Conservation (phyloP, 805 yeast genomes). For the Yarrowia bubula region DNA sequence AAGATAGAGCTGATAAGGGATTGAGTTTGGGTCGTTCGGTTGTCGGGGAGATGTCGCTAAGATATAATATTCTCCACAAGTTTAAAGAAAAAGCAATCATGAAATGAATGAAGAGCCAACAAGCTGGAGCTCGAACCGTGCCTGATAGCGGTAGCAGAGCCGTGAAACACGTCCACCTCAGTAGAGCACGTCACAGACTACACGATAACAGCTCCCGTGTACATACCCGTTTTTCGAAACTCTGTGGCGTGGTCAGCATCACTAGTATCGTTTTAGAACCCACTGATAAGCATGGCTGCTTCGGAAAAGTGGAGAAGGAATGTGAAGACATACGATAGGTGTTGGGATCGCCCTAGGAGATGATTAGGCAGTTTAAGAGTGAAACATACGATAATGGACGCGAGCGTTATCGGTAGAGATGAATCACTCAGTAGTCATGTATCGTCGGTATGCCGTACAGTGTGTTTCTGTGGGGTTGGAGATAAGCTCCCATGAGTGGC, state of each 20-base stretch:
- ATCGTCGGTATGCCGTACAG: no score
- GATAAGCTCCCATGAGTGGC: neutral
- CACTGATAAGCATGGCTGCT: constrained; percentile 16
- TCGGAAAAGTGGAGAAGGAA: neutral
- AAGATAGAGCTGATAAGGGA: constrained; percentile 2
- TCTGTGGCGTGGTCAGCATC: neutral
- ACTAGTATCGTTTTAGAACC: neutral
- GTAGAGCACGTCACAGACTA: no score
- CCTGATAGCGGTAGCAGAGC: no score
- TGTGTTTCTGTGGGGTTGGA: no score
- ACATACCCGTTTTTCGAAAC: neutral
- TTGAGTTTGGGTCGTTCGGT: neutral
- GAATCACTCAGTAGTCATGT: no score
- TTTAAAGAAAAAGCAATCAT: no score
- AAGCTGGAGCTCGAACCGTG: no score
- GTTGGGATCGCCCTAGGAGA: neutral
- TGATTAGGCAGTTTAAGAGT: neutral
- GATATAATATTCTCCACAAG: no score
- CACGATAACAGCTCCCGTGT: no score
- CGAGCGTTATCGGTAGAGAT: no score
- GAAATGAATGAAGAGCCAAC: no score
- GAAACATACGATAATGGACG: neutral
- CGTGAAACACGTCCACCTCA: no score
- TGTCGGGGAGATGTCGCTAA: neutral
- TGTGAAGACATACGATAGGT: neutral